Percentiles rank a stretch among this genome's conserved stretches.
Conservation (phyloP, 768 basidiomycete genomes). For the Rhodotorula graminis region DNA sequence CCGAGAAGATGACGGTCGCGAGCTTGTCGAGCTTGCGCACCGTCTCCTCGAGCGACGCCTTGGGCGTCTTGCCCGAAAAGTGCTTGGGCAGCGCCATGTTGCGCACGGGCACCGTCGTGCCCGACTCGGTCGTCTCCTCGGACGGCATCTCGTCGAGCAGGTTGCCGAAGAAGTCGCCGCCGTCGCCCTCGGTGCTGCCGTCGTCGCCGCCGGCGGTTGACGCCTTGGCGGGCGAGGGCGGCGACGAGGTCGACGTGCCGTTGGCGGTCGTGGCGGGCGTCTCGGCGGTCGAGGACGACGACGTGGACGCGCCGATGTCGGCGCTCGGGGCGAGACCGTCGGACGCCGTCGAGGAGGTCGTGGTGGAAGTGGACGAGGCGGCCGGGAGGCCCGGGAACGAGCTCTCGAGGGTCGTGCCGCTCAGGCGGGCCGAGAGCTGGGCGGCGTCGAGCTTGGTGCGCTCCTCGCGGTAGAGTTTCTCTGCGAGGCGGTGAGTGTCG, state of each 20-base stretch:
- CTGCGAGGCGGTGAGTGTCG: constrained; percentile 18
- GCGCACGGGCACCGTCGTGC: constrained; percentile 48
- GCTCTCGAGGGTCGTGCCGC: constrained; percentile 32
- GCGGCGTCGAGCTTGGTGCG: constrained; percentile 54
- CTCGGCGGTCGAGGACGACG: not conserved
- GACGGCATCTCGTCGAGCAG: constrained; percentile 57
- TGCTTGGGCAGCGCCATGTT: constrained; percentile 80
- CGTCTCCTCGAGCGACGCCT: constrained; percentile 62
- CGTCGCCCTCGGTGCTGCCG: constrained; percentile 23
- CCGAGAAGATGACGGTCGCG: constrained; percentile 64
- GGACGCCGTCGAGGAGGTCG: not conserved
- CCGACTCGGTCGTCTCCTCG: constrained; percentile 54
- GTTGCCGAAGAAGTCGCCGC: constrained; percentile 60
- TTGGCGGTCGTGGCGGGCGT: not conserved
- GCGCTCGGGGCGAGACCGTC: constrained; percentile 2
- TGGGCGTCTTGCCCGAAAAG: constrained; percentile 76
- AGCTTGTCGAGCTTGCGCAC: constrained; percentile 61
- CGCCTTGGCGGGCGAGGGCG: not conserved
- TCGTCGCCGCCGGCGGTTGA: not conserved
- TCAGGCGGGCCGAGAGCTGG: constrained; percentile 42
- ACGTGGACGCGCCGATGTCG: not conserved
- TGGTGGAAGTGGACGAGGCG: not conserved
- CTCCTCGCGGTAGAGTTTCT: constrained; percentile 56
- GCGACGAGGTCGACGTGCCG: too few species aligned
- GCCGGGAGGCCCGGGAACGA: constrained; percentile 4